Evolutionary conservation across 306 rosid species (phyloP).

Genomic region (Prunus dulcis): DNA sequence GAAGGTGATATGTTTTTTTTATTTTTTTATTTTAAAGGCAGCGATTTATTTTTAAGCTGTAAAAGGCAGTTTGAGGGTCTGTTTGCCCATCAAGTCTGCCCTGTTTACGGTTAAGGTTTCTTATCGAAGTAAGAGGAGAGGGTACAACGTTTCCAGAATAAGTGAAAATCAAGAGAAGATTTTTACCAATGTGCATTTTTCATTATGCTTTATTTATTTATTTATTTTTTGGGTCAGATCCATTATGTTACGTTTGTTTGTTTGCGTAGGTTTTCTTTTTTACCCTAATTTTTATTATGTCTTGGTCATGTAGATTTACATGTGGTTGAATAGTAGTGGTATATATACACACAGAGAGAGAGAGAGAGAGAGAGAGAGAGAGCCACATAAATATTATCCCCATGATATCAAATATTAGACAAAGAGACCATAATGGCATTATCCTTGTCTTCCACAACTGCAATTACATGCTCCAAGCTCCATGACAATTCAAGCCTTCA

Average conservation of each 20-base stretch:
- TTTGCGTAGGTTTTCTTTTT: not conserved
- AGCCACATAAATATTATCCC: not conserved
- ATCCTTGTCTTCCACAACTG: slow-evolving; percentile 14
- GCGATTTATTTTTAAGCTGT: no score
- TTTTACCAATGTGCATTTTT: not conserved
- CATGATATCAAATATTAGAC: not conserved
- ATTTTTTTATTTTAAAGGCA: no score
- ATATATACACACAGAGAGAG: not conserved
- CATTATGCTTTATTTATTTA: not conserved
- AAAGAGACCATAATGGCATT: slow-evolving; percentile 23
- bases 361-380: not conserved
- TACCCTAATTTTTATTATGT: not conserved
- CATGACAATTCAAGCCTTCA: slow-evolving; percentile 2
- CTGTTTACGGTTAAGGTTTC: no score
- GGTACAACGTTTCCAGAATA: no score
- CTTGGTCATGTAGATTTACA: not conserved
- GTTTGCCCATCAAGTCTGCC: no score
- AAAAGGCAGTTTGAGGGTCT: no score
- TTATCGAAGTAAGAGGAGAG: no score
- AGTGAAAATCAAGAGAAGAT: no score
- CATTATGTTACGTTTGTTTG: not conserved
- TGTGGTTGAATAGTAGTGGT: not conserved
- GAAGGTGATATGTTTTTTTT: not conserved
- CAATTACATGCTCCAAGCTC: slow-evolving; percentile 23
- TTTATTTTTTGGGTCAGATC: not conserved